These are phyloP conservation scores for Sugiyamaella boreocaroliniensis DNA, from an alignment of 805 yeast genomes.

Conservation along the genomic window DNA sequence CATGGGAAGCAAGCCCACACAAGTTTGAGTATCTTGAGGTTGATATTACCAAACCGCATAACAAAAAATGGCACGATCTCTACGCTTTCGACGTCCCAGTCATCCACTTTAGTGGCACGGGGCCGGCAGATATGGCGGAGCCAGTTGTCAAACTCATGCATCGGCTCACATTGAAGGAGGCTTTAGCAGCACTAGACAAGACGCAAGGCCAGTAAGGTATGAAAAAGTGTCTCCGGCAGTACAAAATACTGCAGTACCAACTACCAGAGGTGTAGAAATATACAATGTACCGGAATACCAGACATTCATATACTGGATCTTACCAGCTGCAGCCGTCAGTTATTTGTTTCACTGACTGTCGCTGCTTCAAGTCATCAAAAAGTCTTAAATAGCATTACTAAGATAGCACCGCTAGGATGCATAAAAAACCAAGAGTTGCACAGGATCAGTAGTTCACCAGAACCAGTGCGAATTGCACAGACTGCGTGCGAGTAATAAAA, in stretches of 20 bases:
- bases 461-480: no score
- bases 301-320: no score
- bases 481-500: background rate
- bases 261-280: no score
- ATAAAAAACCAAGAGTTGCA: background rate
- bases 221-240: no score
- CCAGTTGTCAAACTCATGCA: slow-evolving; percentile 24
- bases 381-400: no score
- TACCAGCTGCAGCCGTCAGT: no score
- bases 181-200: slow-evolving; percentile 10
- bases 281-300: no score
- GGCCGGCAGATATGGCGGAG: slow-evolving; percentile 9
- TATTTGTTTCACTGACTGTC: no score
- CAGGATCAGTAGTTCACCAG: no score
- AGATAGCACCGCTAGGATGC: no score
- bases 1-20: slow-evolving; percentile 14
- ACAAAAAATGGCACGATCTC: slow-evolving; percentile 31
- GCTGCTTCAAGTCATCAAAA: no score
- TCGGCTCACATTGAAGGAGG: slow-evolving; percentile 19
- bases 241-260: no score
- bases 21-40: slow-evolving; percentile 23
- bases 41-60: slow-evolving; percentile 30
- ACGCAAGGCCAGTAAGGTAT: background rate
- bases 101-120: slow-evolving; percentile 20
- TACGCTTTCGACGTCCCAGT: slow-evolving; percentile 37